Evolutionary conservation across 2,329 filamentous ascomycete species (phyloP).

Genomic region (Penicillium frequentans): DNA sequence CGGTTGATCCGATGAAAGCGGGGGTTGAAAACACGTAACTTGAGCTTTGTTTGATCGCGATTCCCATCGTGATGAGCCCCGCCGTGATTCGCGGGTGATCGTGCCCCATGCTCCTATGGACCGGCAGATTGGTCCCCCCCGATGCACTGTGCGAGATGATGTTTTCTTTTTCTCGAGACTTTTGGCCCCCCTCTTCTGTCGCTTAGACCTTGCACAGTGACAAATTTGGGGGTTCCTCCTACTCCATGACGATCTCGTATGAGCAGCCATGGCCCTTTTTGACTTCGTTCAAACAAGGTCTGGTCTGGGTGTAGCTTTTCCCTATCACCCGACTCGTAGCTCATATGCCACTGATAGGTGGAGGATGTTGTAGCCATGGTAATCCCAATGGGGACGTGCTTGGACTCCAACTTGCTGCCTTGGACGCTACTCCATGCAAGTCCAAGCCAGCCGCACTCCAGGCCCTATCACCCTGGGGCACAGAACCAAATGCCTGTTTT

Average conservation of each 20-base stretch:
- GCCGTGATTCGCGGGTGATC: constrained; percentile 1
- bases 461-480: neutral
- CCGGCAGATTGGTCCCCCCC: constrained; percentile 1
- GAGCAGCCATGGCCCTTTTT: neutral
- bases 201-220: neutral
- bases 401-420: neutral
- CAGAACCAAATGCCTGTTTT: neutral
- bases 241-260: neutral
- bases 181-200: neutral
- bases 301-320: neutral
- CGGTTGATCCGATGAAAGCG: constrained; percentile 7
- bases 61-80: neutral
- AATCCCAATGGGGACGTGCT: constrained; percentile 9
- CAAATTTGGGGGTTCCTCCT: neutral
- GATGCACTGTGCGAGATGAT: constrained; percentile 1
- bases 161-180: neutral
- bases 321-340: constrained; percentile 7
- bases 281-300: neutral
- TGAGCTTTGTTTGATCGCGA: constrained; percentile 3
- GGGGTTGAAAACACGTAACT: neutral
- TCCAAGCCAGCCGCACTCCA: neutral
- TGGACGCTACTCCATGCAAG: neutral
- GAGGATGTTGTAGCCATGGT: constrained; percentile 1
- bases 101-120: constrained; percentile 3
- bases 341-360: neutral